phyloP scores from a whole-genome alignment of 2,329 filamentous ascomycete genomes.

The Esteya vermicola region DNA sequence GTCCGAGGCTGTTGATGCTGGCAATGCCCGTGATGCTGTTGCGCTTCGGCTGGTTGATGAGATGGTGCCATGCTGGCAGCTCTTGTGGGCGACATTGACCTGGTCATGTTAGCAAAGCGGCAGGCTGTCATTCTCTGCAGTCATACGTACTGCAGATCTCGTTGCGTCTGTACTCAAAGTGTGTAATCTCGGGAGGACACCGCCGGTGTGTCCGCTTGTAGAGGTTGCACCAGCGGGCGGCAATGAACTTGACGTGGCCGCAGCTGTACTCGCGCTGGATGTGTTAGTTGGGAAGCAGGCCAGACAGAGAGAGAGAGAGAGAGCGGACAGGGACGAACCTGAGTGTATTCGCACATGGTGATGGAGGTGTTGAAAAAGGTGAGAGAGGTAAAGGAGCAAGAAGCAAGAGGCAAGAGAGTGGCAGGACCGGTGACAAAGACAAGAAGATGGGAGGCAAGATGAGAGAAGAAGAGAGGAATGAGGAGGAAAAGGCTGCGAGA shows the following conservation, averaged over 20 bases:
- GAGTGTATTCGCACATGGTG: constrained; percentile 37
- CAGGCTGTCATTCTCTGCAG: too few relatives aligned
- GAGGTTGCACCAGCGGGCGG: constrained; percentile 19
- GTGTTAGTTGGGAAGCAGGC: neutral
- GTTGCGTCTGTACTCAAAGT: constrained; percentile 18
- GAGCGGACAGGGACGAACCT: constrained; percentile 17
- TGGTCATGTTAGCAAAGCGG: constrained; percentile 7
- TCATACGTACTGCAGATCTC: constrained; percentile 17
- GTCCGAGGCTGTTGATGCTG: constrained; percentile 6
- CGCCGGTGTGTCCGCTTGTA: constrained; percentile 19
- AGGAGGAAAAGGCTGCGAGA: neutral
- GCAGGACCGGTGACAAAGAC: neutral
- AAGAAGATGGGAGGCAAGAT: neutral
- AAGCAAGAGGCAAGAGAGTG: neutral
- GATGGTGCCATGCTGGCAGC: constrained; percentile 20
- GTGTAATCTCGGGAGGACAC: constrained; percentile 19
- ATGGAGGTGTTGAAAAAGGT: neutral
- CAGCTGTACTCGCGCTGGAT: constrained; percentile 17
- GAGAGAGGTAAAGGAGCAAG: neutral
- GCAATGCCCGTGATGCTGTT: constrained; percentile 6
- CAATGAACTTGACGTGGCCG: constrained; percentile 22
- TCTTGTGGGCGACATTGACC: constrained; percentile 23
- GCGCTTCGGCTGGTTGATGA: constrained; percentile 20
- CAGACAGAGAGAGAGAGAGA: neutral
- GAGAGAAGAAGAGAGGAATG: neutral